These are phyloP conservation scores for Pseudogymnoascus sp. DNA, from an alignment of 2,329 filamentous ascomycete species.

Conservation along the genomic window DNA sequence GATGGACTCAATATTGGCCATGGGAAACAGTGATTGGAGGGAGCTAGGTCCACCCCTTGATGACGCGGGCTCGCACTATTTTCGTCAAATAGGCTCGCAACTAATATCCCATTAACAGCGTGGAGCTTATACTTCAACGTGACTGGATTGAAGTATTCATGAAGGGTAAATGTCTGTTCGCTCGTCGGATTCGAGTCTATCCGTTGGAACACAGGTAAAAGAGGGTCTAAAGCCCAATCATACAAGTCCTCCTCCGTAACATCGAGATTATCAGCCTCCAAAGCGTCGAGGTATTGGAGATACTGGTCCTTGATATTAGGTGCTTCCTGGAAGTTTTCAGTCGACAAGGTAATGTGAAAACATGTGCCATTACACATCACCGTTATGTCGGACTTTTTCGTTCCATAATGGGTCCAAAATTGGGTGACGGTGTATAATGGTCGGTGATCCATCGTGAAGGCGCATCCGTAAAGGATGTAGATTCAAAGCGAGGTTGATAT, in stretches of 20 bases:
- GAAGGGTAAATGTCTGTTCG: conserved; percentile 17
- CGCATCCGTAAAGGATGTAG: too few species aligned
- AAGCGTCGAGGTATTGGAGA: conserved; percentile 16
- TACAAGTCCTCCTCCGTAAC: conserved; percentile 20
- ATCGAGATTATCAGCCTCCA: conserved; percentile 15
- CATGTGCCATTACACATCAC: conserved; percentile 15
- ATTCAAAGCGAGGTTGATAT: too few species aligned
- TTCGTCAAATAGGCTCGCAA: conserved; percentile 14
- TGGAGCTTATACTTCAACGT: conserved; percentile 17
- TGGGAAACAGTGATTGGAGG: conserved; percentile 12
- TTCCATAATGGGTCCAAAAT: too few species aligned
- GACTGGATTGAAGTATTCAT: conserved; percentile 19
- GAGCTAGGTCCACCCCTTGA: conserved; percentile 15
- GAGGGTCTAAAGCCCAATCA: conserved; percentile 18
- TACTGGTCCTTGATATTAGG: conserved; percentile 19
- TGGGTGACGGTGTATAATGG: not conserved
- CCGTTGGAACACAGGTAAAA: conserved; percentile 17
- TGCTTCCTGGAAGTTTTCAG: conserved; percentile 17
- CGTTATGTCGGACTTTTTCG: not conserved
- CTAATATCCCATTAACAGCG: conserved; percentile 15
- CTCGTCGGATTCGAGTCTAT: conserved; percentile 18
- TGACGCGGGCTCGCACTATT: not conserved
- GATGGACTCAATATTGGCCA: conserved; percentile 17
- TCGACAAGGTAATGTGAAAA: conserved; percentile 19
- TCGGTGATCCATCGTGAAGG: not conserved